Conservation (phyloP, 2,329 filamentous ascomycete species). For the Pseudonectria foliicola region DNA sequence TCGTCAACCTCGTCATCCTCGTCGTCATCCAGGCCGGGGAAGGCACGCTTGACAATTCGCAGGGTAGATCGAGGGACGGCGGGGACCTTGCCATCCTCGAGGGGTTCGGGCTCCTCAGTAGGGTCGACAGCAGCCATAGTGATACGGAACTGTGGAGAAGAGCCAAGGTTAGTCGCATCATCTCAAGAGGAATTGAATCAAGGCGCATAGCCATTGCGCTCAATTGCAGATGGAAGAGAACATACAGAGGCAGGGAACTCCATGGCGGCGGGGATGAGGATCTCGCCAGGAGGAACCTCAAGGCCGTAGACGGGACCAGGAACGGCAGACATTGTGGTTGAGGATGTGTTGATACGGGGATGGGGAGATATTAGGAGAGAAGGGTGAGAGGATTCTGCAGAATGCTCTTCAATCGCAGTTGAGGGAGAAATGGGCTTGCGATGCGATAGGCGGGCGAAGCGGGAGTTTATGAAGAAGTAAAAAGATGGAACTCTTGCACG, state of each 20-base stretch:
- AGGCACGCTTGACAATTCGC: conserved; percentile 75
- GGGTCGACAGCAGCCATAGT: conserved; percentile 99
- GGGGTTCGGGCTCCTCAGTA: conserved; percentile 62
- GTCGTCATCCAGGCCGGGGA: conserved; percentile 49
- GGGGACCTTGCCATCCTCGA: conserved; percentile 54
- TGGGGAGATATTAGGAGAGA: conserved; percentile 1
- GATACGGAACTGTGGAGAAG: conserved; percentile 69
- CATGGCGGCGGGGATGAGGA: conserved; percentile 70
- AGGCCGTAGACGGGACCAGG: conserved; percentile 85
- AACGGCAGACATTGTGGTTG: conserved; percentile 45
- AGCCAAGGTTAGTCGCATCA: not conserved
- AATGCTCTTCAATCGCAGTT: not conserved
- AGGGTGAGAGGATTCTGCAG: conserved; percentile 1
- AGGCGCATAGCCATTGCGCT: not conserved
- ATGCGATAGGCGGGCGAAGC: conserved; percentile 7
- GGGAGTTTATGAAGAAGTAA: conserved; percentile 12
- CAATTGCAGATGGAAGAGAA: conserved; percentile 17
- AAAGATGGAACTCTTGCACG: conserved; percentile 13
- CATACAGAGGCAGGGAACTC: conserved; percentile 81
- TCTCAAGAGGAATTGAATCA: conserved; percentile 1
- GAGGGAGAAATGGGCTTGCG: conserved; percentile 2
- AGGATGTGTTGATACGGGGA: conserved; percentile 3
- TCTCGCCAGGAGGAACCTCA: conserved; percentile 77
- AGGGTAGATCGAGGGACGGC: conserved; percentile 72
- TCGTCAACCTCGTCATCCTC: conserved; percentile 62